Conservation (phyloP, 768 basidiomycete species). For the Leucocoprinus leucothites region DNA sequence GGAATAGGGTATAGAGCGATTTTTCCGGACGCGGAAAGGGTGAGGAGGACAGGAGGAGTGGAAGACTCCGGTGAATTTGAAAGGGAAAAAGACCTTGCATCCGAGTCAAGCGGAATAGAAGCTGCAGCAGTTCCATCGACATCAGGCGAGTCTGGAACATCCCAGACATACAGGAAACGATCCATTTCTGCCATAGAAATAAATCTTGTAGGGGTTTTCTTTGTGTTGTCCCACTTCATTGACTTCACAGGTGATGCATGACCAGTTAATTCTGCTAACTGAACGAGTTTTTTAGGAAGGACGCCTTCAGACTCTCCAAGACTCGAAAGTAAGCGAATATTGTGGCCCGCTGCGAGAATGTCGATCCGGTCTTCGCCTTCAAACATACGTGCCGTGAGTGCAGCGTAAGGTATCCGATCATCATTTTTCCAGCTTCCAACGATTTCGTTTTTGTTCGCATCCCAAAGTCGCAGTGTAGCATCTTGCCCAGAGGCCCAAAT, state of each 20-base stretch:
- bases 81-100: constrained; percentile 45
- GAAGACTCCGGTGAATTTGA: constrained; percentile 27
- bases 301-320: constrained; percentile 21
- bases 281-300: constrained; percentile 39
- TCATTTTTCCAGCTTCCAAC: constrained; percentile 53
- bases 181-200: constrained; percentile 61
- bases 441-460: constrained; percentile 45
- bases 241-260: constrained; percentile 57
- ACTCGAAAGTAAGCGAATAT: constrained; percentile 50
- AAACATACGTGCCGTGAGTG: constrained; percentile 41
- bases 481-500: constrained; percentile 62
- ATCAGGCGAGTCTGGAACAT: constrained; percentile 37
- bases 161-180: constrained; percentile 62
- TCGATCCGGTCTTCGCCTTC: constrained; percentile 36
- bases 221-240: constrained; percentile 48
- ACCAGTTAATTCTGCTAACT: constrained; percentile 55
- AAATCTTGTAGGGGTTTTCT: constrained; percentile 42
- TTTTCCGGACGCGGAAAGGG: constrained; percentile 58
- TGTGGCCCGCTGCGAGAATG: constrained; percentile 58
- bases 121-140: constrained; percentile 53
- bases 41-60: constrained; percentile 40
- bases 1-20: constrained; percentile 56
- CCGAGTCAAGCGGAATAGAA: constrained; percentile 61
- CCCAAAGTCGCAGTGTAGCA: constrained; percentile 55
- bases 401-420: constrained; percentile 56